Conservation (phyloP, 2,329 filamentous ascomycete genomes). For the Colletotrichum australisinense region DNA sequence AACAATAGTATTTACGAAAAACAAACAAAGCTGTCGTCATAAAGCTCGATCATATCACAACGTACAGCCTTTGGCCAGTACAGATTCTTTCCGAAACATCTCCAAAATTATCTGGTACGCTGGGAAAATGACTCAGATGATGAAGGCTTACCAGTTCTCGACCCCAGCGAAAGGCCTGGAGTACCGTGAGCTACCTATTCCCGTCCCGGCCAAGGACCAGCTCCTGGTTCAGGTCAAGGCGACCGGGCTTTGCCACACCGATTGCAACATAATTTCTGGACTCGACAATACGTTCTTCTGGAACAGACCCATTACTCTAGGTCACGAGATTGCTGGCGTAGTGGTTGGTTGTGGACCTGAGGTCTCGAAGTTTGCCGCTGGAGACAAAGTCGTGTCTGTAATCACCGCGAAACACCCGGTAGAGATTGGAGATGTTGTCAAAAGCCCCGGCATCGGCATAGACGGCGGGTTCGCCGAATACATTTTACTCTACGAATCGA, state of each 20-base stretch:
- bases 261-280: conserved; percentile 9
- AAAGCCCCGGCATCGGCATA: conserved; percentile 4
- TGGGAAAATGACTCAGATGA: background rate
- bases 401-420: conserved; percentile 7
- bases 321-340: conserved; percentile 10
- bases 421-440: conserved; percentile 14
- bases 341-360: background rate
- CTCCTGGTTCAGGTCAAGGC: conserved; percentile 4
- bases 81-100: background rate
- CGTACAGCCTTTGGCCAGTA: no score
- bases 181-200: background rate
- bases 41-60: no score
- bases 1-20: no score
- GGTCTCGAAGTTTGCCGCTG: background rate
- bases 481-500: conserved; percentile 5
- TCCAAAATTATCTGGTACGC: background rate
- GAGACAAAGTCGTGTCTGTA: background rate
- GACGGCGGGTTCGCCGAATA: conserved; percentile 30
- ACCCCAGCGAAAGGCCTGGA: background rate
- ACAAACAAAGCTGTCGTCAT: no score
- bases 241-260: conserved; percentile 9
- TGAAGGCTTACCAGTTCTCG: conserved; percentile 13
- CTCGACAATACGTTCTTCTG: background rate
- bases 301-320: background rate
- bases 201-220: background rate